phyloP scores from a whole-genome alignment of 768 basidiomycete species.

The Podaxis sp. region DNA sequence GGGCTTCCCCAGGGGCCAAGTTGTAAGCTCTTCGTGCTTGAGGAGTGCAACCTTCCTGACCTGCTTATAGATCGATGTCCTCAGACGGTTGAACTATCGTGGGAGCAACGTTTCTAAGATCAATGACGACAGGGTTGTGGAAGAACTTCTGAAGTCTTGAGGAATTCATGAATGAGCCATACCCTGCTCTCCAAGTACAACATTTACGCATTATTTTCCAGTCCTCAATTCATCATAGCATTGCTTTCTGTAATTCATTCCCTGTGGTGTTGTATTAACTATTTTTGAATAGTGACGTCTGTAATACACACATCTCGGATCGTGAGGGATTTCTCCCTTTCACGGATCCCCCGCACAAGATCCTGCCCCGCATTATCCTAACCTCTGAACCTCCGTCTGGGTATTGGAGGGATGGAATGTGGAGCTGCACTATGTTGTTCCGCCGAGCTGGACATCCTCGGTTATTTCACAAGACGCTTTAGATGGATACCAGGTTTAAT shows the following conservation, averaged over 20 bases:
- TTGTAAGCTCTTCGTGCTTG: constrained; percentile 55
- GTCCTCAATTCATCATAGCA: not conserved
- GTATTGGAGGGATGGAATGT: not conserved
- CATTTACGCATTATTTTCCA: constrained; percentile 3
- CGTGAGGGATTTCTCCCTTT: not conserved
- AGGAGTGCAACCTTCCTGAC: constrained; percentile 4
- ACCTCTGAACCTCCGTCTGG: not conserved
- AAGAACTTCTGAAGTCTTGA: constrained; percentile 72
- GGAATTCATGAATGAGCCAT: not conserved
- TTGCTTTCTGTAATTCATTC: not conserved
- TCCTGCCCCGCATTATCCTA: not conserved
- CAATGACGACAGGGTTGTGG: constrained; percentile 79
- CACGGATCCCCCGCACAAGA: not conserved
- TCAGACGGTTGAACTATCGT: constrained; percentile 85
- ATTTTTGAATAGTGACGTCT: constrained; percentile 6
- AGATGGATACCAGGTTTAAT: not conserved
- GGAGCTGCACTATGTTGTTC: not conserved
- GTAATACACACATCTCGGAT: not conserved
- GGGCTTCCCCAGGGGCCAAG: constrained; percentile 81
- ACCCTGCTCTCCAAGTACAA: not conserved
- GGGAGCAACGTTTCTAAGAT: constrained; percentile 79
- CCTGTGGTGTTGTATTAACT: constrained; percentile 2
- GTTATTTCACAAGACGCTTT: not conserved
- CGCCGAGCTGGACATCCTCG: not conserved
- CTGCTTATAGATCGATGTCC: constrained; percentile 72